Conservation (phyloP, 78 protist genomes). For the Anaeramoeba ignava region DNA sequence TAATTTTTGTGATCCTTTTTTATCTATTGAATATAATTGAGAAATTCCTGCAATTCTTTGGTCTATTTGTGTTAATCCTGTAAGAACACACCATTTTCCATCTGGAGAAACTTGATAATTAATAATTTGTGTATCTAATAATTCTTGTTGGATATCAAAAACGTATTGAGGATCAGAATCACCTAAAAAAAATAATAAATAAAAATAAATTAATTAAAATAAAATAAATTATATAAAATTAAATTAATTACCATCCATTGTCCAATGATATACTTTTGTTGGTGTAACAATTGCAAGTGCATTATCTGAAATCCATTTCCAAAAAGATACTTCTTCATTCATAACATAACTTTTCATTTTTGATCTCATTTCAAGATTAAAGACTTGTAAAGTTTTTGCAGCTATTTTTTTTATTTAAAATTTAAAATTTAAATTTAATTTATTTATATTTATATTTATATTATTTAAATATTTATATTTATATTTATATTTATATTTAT, state of each 20-base stretch:
- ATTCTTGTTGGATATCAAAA: constrained; percentile 68
- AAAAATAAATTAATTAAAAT: background rate
- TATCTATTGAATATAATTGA: constrained; percentile 84
- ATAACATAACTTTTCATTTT: constrained; percentile 62
- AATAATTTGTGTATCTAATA: constrained; percentile 74
- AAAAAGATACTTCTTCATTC: constrained; percentile 72
- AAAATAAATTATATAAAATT: background rate
- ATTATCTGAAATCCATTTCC: constrained; percentile 81
- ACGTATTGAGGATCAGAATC: constrained; percentile 67
- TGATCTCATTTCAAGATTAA: constrained; percentile 72
- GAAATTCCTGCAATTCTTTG: constrained; percentile 67
- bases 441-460: too few relatives aligned
- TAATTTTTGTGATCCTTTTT: constrained; percentile 62
- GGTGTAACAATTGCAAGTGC: constrained; percentile 85
- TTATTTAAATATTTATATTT: too few relatives aligned
- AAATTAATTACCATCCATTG: constrained; percentile 53
- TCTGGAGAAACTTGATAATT: constrained; percentile 70
- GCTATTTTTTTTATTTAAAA: too few relatives aligned
- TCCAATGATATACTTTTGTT: constrained; percentile 92
- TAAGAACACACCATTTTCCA: constrained; percentile 74
- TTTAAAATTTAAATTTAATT: too few relatives aligned
- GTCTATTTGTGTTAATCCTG: constrained; percentile 61
- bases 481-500: too few relatives aligned
- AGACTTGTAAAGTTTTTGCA: constrained; percentile 75
- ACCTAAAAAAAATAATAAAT: constrained; percentile 5